Conservation (phyloP, 768 basidiomycete species). For the Boletales sp. region DNA sequence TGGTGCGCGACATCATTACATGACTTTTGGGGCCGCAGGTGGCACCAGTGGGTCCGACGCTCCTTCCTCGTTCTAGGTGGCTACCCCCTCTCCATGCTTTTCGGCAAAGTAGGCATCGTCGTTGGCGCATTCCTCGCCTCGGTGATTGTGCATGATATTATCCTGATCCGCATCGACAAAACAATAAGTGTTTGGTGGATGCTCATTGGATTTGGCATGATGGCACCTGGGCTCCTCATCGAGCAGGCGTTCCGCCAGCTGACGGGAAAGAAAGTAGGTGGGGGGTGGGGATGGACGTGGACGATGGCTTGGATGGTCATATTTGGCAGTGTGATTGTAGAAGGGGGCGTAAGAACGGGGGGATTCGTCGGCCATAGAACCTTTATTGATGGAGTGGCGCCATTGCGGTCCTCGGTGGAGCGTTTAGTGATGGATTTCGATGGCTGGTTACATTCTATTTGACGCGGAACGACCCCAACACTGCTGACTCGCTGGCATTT, state of each 20-base stretch:
- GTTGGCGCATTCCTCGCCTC: slow-evolving; percentile 58
- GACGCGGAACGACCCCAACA: too few species aligned
- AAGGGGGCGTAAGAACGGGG: slow-evolving; percentile 16
- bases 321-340: slow-evolving; percentile 24
- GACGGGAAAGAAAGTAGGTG: slow-evolving; percentile 30
- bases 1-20: slow-evolving; percentile 35
- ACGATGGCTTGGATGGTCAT: slow-evolving; percentile 26
- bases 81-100: slow-evolving; percentile 29
- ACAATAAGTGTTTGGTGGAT: slow-evolving; percentile 40
- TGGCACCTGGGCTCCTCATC: slow-evolving; percentile 46
- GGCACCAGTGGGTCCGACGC: slow-evolving; percentile 37
- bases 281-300: slow-evolving; percentile 34
- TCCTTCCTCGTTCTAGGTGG: slow-evolving; percentile 31
- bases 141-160: slow-evolving; percentile 50
- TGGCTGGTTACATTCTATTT: slow-evolving; percentile 7
- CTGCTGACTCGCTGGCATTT: too few species aligned
- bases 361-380: slow-evolving; percentile 6
- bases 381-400: not conserved
- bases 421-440: slow-evolving; percentile 10
- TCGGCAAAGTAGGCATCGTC: slow-evolving; percentile 47
- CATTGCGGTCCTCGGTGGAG: slow-evolving; percentile 9
- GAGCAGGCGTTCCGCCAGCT: slow-evolving; percentile 34
- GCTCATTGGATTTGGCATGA: slow-evolving; percentile 51
- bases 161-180: slow-evolving; percentile 47
- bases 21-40: slow-evolving; percentile 38